Base-by-base conservation (phyloP, 495 filamentous ascomycete species). In the Talaromyces thailandensis region DNA sequence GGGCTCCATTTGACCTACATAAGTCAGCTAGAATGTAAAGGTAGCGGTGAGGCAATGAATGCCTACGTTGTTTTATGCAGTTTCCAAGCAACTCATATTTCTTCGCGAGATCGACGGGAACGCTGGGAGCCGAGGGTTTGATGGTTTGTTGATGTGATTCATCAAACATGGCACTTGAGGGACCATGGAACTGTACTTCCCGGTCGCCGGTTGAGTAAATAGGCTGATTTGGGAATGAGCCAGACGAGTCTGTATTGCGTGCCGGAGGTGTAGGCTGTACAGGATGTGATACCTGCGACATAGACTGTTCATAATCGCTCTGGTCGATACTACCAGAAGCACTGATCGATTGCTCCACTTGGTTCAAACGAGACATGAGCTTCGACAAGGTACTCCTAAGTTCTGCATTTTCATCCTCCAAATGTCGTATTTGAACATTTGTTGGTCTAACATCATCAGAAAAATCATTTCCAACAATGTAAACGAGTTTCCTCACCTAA, bases 101-200 rank as follows among this genome's bases (percentile, higher is more conserved):
- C 65, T 64, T n/a, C 62, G 62, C 1, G 65, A 65, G 3, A 65
- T 32, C 37, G 63, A 61, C 8, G 57, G 59, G 23, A 63, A 63
- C 11, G 40, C 48, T 0, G 58, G 29, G 18, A 48, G 25, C 40
- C 56, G 61, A 3, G 28, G 14, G 60, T 48, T 29, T 60, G 66
- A 25, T 62, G 37, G 43, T 67, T 64, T 25, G 62, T 64, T n/a
- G 62, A 60, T 9, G 65, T 58, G 67, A 48, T 59, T 72, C 71
- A 32, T 71, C 70, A 55, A 71, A 74, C 12, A 74, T 40, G 8
- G 71, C 69, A 35, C 71, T 74, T 4, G 71, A 72, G 5, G 66
- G 70, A 0, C 71, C 71, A 61, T 74, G 71, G 26, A 74, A 56
- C 64, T 72, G 16, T 65, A 68, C 37, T 43, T 59, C 57, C 12